phyloP scores from a whole-genome alignment of 108 stramenopile genomes.

The Stephanodiscus triporus region DNA sequence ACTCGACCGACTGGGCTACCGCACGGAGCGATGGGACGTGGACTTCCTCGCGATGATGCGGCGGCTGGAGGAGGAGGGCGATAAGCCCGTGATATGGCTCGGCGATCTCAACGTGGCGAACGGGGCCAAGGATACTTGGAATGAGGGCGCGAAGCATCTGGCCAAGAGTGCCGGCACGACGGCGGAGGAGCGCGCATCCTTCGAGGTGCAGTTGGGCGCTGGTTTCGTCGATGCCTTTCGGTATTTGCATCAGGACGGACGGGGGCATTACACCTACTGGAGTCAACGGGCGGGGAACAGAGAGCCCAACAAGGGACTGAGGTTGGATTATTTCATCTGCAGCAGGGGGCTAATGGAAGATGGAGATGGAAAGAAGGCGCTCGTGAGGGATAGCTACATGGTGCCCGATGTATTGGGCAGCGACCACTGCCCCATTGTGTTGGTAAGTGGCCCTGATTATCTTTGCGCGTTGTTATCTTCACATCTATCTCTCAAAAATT shows the following conservation, averaged over 20 bases:
- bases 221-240: slow-evolving; percentile 91
- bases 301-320: slow-evolving; percentile 90
- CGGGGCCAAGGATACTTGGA: slow-evolving; percentile 87
- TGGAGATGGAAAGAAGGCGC: slow-evolving; percentile 42
- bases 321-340: slow-evolving; percentile 92
- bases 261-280: slow-evolving; percentile 92
- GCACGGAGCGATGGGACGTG: slow-evolving; percentile 94
- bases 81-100: slow-evolving; percentile 86
- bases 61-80: slow-evolving; percentile 58
- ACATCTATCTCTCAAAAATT: not conserved
- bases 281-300: slow-evolving; percentile 85
- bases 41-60: slow-evolving; percentile 80
- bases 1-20: slow-evolving; percentile 91
- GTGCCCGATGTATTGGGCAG: slow-evolving; percentile 71
- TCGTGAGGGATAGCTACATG: slow-evolving; percentile 86
- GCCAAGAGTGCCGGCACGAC: slow-evolving; percentile 90
- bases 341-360: slow-evolving; percentile 66
- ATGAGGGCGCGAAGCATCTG: slow-evolving; percentile 91
- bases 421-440: slow-evolving; percentile 86
- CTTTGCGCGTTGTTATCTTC: not conserved
- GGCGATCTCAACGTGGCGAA: slow-evolving; percentile 95
- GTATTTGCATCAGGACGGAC: slow-evolving; percentile 75
- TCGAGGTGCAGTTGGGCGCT: slow-evolving; percentile 66
- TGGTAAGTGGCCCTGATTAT: slow-evolving; percentile 42
- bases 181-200: slow-evolving; percentile 83